phyloP scores from a whole-genome alignment of 371 early-diverging fungal genomes.

The Mortierella sp. region DNA sequence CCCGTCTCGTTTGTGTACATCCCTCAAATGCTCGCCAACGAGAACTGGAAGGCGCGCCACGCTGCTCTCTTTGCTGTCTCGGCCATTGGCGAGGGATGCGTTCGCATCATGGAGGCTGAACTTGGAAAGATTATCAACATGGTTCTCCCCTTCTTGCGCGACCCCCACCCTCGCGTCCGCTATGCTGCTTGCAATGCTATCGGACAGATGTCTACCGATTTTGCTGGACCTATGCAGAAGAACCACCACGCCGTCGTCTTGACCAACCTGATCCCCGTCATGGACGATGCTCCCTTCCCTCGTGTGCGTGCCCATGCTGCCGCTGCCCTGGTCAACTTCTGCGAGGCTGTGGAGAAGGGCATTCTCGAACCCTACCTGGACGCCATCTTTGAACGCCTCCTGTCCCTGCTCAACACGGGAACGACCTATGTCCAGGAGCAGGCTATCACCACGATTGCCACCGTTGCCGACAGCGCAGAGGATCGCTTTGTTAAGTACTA shows the following conservation, averaged over 20 bases:
- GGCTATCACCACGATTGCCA: constrained; percentile 96
- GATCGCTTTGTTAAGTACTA: constrained; percentile 92
- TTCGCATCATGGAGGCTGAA: constrained; percentile 91
- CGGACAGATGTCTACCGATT: constrained; percentile 98
- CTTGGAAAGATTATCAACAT: constrained; percentile 85
- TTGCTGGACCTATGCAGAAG: constrained; percentile 88
- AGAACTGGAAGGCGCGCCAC: constrained; percentile 92
- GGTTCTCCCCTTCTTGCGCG: constrained; percentile 85
- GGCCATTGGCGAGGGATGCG: constrained; percentile 96
- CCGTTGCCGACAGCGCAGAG: constrained; percentile 95
- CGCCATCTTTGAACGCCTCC: constrained; percentile 86
- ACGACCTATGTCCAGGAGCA: constrained; percentile 97
- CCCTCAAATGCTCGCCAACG: constrained; percentile 88
- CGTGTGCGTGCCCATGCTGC: constrained; percentile 97
- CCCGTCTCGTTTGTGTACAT: constrained; percentile 90
- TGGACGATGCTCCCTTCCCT: constrained; percentile 76
- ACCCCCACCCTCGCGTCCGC: constrained; percentile 96
- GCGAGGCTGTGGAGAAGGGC: constrained; percentile 85
- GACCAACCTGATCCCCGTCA: constrained; percentile 83
- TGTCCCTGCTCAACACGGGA: constrained; percentile 81
- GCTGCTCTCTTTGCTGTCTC: constrained; percentile 95
- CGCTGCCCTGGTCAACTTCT: constrained; percentile 97
- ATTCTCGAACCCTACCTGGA: constrained; percentile 89
- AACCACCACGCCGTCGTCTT: constrained; percentile 84
- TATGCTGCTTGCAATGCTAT: constrained; percentile 96